Evolutionary conservation across 805 yeast genomes (phyloP), one percentile per base, ranked within the genome.

Genomic region (Lipomyces mesembrius): DNA sequence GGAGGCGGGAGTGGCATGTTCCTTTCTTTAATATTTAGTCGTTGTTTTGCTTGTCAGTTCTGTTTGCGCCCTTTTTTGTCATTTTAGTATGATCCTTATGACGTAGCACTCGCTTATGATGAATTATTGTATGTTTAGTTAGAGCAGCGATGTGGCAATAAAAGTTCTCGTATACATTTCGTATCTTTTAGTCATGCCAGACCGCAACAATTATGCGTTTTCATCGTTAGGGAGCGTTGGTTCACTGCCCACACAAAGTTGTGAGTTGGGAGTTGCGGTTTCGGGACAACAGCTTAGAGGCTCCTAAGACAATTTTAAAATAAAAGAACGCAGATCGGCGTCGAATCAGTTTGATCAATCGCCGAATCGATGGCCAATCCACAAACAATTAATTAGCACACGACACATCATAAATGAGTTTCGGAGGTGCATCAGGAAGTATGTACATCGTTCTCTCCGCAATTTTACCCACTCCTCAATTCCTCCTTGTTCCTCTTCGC

Each of bases 351-450:
- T 12, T 37, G 17, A 17, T 8, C 20, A 43, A 43, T 17, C 8
- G 43, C 49, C 25, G 20, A 25, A 37, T 43, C 49, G 22, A 43
- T 43, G 49, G 22, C 49, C 22, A 5, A 43, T 43, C 14, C 20
- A 17, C 49, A 17, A 43, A 43, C 22, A 7, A 6, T 9, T n/a
- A 17, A 43, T 32, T 49, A 14, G 43, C 43, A 2, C n/a, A 9
- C 55, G 0, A 37, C 32, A 20, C n/a, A 20, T n/a, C 53, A 43
- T 37, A 12, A 12, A 66, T 66, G 69, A 63, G 66, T 49, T 67
- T 67, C 35, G 70, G 70, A 7, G 70, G 59, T 2, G 67, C 70
- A 8, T 64, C 65, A 27, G 70, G 65, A 60, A 29, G 67, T 60
- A 58, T 8, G 62, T 57, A 6, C 29, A 22, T 11, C 39, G 39